These are phyloP conservation scores for Tagetes erecta DNA, from an alignment of 129 eudicot species.

Conservation along the genomic window DNA sequence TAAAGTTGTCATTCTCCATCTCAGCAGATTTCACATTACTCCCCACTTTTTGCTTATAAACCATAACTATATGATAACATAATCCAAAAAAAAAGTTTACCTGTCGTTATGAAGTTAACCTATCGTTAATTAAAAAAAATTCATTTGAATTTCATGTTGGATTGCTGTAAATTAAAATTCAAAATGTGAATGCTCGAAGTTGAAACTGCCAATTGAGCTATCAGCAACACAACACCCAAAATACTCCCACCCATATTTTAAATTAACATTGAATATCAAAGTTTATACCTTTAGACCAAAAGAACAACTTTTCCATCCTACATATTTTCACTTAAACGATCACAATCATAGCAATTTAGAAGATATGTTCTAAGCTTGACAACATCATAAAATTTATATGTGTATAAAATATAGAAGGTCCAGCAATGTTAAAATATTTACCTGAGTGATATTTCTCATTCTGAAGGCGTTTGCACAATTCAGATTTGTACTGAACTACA, in stretches of 20 bases:
- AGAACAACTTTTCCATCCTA: neutral
- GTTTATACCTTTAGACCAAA: neutral
- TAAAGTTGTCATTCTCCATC: neutral
- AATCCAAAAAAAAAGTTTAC: neutral
- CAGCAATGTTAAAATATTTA: constrained; percentile 19
- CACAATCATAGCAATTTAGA: neutral
- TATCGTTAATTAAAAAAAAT: neutral
- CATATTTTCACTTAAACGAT: neutral
- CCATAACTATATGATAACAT: neutral
- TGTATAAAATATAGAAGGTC: neutral
- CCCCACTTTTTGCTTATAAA: neutral
- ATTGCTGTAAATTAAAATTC: neutral
- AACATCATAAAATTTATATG: neutral
- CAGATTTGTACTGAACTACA: constrained; percentile 70
- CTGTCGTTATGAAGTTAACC: neutral
- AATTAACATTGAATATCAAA: neutral
- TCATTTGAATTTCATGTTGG: constrained; percentile 2
- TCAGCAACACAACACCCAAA: neutral
- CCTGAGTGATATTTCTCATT: constrained; percentile 73
- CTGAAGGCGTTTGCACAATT: constrained; percentile 85
- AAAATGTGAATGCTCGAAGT: neutral
- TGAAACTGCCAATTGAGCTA: neutral
- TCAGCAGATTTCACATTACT: neutral
- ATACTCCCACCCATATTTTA: neutral
- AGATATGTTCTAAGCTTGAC: neutral